Evolutionary conservation across 257 asterid species (phyloP), one percentile per base, ranked within the genome.

Genomic region (Voacanga thouarsii): DNA sequence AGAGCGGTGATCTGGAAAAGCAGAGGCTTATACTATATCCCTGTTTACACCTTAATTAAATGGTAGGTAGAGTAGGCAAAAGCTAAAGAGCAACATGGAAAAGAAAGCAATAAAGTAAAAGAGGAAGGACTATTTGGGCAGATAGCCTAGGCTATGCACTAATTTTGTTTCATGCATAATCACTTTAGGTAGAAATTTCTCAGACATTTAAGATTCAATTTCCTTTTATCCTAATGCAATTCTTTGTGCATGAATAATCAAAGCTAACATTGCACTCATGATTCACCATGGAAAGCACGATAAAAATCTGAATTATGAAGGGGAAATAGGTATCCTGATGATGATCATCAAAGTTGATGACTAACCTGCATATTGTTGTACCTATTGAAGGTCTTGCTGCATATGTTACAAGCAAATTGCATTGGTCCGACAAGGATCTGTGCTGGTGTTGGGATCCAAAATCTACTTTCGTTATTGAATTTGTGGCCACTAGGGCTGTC

Each of bases 311-410:
- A 57, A 2, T 57, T 57, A 11, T 23, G 33, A 21, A 57, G 23
- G 14, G 28, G n/a, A 55, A 51, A 47, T 47, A 47, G 12, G 2
- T 47, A 47, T 47, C 51, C 51, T 47, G 51, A 8, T 47, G 0
- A 47, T 47, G 19, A 60, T 65, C 12, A 15, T 18, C 3, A 67
- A 12, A 18, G 3, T 3, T 39, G 0, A 18, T 47, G 18, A 86
- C 89, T 76, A 24, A 94, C 99, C 99, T 95, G 98, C 98, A 95
- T 92, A 89, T 95, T 95, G 64, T 94, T 94, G 92, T 92, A 94
- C 84, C 97, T 89, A 81, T 89, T 94, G 89, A 94, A 94, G 87
- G 96, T 87, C 87, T 92, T 94, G 90, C 64, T 86, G 86, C 99
- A 94, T 44, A 94, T 88, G 81, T 81, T 78, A 84, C 99, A 94